Percentiles rank a stretch among this genome's conserved stretches.
phyloP scores from a whole-genome alignment of 495 filamentous ascomycete genomes.

The Podospora pseudopauciseta region DNA sequence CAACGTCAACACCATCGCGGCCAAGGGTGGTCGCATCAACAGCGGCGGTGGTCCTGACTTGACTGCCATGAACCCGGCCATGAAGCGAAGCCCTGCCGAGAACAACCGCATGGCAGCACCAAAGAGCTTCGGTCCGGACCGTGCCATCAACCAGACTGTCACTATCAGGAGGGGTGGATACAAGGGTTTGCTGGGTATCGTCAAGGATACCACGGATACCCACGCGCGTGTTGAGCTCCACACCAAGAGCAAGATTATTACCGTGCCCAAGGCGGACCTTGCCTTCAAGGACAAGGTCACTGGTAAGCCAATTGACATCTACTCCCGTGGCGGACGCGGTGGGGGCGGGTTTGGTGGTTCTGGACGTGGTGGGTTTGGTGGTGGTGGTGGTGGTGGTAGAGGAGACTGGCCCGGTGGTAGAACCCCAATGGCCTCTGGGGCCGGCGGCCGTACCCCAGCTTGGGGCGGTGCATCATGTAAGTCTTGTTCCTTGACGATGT shows the following conservation, averaged over 20 bases:
- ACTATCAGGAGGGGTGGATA: constrained; percentile 76
- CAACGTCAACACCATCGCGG: constrained; percentile 82
- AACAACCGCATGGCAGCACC: constrained; percentile 70
- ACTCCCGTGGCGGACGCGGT: constrained; percentile 53
- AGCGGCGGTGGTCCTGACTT: constrained; percentile 71
- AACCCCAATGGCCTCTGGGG: constrained; percentile 59
- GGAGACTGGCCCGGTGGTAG: constrained; percentile 54
- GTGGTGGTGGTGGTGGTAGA: constrained; percentile 30
- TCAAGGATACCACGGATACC: constrained; percentile 84
- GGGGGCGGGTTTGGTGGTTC: constrained; percentile 16
- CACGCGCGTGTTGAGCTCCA: constrained; percentile 88
- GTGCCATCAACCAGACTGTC: constrained; percentile 87
- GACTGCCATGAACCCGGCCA: constrained; percentile 85
- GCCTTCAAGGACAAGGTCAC: constrained; percentile 79
- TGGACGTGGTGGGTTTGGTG: constrained; percentile 15
- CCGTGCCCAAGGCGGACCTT: constrained; percentile 71
- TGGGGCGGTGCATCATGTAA: constrained; percentile 63
- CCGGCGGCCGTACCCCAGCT: constrained; percentile 64
- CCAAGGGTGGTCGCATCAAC: constrained; percentile 75
- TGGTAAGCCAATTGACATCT: constrained; percentile 67
- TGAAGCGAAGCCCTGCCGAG: constrained; percentile 57
- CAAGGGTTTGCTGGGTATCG: constrained; percentile 91
- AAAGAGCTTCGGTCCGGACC: constrained; percentile 72
- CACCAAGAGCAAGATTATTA: constrained; percentile 82
- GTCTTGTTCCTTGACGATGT: constrained; percentile 25